Evolutionary conservation across 495 filamentous ascomycete species (phyloP).

Genomic region (Aspergillus cristatus): DNA sequence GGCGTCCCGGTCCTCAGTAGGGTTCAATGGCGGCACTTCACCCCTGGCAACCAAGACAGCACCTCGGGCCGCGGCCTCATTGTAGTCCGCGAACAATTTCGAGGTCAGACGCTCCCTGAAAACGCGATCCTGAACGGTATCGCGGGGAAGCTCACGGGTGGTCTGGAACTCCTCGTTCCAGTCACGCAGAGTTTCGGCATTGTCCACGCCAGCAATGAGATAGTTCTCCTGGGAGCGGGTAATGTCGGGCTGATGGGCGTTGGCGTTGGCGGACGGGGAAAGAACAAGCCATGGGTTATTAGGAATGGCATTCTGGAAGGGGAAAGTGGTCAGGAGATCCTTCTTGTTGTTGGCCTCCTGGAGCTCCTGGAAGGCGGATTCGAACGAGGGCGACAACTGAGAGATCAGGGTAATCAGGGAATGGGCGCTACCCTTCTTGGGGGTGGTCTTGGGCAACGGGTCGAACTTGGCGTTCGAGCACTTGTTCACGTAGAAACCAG

Average conservation of each 20-base stretch:
- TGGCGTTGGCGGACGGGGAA: slow-evolving; percentile 48
- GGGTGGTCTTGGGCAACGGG: slow-evolving; percentile 61
- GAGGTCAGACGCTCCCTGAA: slow-evolving; percentile 90
- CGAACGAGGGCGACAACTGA: slow-evolving; percentile 75
- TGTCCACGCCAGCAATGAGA: slow-evolving; percentile 81
- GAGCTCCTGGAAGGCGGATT: slow-evolving; percentile 57
- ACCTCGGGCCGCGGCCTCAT: slow-evolving; percentile 85
- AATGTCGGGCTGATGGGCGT: slow-evolving; percentile 69
- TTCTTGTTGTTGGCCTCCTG: slow-evolving; percentile 73
- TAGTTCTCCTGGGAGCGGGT: slow-evolving; percentile 90
- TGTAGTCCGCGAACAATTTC: slow-evolving; percentile 96
- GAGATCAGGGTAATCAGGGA: slow-evolving; percentile 76
- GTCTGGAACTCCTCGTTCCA: slow-evolving; percentile 99
- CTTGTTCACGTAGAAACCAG: slow-evolving; percentile 95
- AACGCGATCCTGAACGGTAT: slow-evolving; percentile 89
- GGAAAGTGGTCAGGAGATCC: slow-evolving; percentile 87
- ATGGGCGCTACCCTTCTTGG: slow-evolving; percentile 66
- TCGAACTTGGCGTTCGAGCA: slow-evolving; percentile 87
- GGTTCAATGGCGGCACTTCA: slow-evolving; percentile 93
- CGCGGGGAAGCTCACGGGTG: slow-evolving; percentile 84
- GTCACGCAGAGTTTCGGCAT: slow-evolving; percentile 85
- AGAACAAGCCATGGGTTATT: slow-evolving; percentile 89
- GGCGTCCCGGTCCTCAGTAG: slow-evolving; percentile 82
- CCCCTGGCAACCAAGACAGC: slow-evolving; percentile 90
- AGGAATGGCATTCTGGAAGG: slow-evolving; percentile 86